phyloP scores from a whole-genome alignment of 768 basidiomycete species.

The Stropharia rugosoannulata region DNA sequence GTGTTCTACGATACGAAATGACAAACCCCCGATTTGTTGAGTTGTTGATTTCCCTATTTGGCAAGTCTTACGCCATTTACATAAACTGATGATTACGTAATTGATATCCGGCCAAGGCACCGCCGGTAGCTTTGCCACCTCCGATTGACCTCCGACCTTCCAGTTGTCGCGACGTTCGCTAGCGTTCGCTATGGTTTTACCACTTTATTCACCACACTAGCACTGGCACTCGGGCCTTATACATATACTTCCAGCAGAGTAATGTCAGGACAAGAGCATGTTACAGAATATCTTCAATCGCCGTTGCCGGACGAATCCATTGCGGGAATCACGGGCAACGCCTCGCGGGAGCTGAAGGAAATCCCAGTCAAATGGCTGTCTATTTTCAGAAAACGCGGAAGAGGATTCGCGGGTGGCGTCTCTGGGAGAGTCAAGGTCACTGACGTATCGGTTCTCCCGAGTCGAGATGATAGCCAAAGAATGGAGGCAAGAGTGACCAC shows the following conservation, averaged over 20 bases:
- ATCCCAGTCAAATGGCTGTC: conserved; percentile 37
- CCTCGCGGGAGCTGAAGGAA: conserved; percentile 33
- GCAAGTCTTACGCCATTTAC: no score
- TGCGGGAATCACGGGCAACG: conserved; percentile 33
- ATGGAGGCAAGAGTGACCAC: conserved; percentile 37
- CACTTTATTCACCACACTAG: no score
- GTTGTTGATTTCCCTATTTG: no score
- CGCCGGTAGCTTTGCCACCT: no score
- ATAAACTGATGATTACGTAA: no score
- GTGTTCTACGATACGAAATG: no score
- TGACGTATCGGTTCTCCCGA: conserved; percentile 40
- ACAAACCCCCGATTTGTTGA: no score
- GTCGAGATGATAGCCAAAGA: conserved; percentile 31
- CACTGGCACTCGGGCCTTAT: no score
- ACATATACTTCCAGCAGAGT: background rate
- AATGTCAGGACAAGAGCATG: conserved; percentile 6
- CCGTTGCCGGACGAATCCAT: conserved; percentile 22
- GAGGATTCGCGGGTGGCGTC: conserved; percentile 29
- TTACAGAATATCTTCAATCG: conserved; percentile 14
- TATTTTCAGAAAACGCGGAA: conserved; percentile 26
- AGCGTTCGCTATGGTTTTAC: no score
- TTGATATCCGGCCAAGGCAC: no score
- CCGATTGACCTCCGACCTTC: no score
- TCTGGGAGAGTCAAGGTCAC: conserved; percentile 27
- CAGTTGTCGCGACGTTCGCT: no score